A percentile compares a stretch with the other conserved stretches of the same genome.
Conservation (phyloP, 192 early-diverging fungal genomes). For the Lobosporangium transversale region DNA sequence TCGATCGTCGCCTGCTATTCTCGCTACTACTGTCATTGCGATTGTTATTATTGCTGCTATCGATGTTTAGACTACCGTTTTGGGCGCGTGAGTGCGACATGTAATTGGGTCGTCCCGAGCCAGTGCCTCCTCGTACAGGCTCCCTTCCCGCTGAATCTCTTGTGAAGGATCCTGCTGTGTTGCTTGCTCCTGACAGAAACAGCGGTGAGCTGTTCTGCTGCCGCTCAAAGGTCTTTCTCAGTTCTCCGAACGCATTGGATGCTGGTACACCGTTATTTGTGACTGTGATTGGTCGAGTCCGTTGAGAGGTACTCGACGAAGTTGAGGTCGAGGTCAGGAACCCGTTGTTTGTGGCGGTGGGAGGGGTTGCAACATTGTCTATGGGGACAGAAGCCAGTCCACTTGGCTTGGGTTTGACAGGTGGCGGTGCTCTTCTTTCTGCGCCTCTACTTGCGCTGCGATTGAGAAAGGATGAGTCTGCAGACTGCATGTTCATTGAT, state of each 20-base stretch:
- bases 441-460: slow-evolving; percentile 27
- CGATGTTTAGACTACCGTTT: background rate
- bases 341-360: background rate
- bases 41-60: background rate
- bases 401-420: slow-evolving; percentile 36
- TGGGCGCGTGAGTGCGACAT: slow-evolving; percentile 15
- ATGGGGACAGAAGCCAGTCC: slow-evolving; percentile 17
- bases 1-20: slow-evolving; percentile 26
- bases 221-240: slow-evolving; percentile 38
- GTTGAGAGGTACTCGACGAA: background rate
- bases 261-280: slow-evolving; percentile 13
- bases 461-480: background rate
- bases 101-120: slow-evolving; percentile 2
- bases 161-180: background rate
- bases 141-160: background rate
- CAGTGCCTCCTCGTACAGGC: background rate
- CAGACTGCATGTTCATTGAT: slow-evolving; percentile 12
- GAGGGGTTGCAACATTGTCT: background rate
- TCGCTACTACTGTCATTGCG: slow-evolving; percentile 1
- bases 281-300: slow-evolving; percentile 12
- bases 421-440: slow-evolving; percentile 38
- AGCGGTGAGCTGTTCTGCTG: slow-evolving; percentile 29
- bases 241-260: slow-evolving; percentile 36
- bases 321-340: slow-evolving; percentile 10
- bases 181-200: slow-evolving; percentile 2